Base-by-base conservation (phyloP, 1,284 basidiomycete genomes). In the Phellinidium pouzarii region DNA sequence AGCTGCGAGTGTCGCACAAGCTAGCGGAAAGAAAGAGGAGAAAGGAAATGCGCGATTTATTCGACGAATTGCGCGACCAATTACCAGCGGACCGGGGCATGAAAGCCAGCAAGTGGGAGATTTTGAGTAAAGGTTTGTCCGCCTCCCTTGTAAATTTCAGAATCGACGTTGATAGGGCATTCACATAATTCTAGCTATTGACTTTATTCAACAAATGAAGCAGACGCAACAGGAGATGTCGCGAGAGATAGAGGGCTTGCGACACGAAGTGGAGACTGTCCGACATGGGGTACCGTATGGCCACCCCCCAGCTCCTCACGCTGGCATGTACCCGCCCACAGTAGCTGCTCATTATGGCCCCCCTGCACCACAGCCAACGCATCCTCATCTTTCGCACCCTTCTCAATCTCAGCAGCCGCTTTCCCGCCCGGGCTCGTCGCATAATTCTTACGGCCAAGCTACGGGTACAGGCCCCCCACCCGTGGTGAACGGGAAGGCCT, bases 21-120 rank as follows among this genome's bases (percentile, higher is more conserved):
- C 79, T 96, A 19, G 94, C 94, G 1, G 94, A 97, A 70, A 75
- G 94, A 57, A 96, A 97, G 69, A 75, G 94, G 60, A 78, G 94
- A 66, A 95, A 94, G 71, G 94, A 97, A 70, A 97, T 97, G 94
- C 94, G 94, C 65, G 93, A 96, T 56, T 68, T 97, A 45, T 97
- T 96, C 64, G 94, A 97, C 62, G 94, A 97, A 68, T 71, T 97
- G 55, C 79, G 91, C 53, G 93, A 94, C 67, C 83, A 90, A 60
- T 72, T 97, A 29, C 94, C 94, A 2, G 86, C 88, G 42, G 91
- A 94, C 68, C 78, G 91, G 52, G 91, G 90, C 31, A 88, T 92
- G 84, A 95, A 96, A 66, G 87, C 91, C 19, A 92, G 89, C 71
- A 97, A 97, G 71, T 96, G 93, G 94, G 93, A 96, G 71, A 94